Evolutionary conservation across 2,329 filamentous ascomycete genomes (phyloP).

Genomic region (Sclerotinia spermophila): DNA sequence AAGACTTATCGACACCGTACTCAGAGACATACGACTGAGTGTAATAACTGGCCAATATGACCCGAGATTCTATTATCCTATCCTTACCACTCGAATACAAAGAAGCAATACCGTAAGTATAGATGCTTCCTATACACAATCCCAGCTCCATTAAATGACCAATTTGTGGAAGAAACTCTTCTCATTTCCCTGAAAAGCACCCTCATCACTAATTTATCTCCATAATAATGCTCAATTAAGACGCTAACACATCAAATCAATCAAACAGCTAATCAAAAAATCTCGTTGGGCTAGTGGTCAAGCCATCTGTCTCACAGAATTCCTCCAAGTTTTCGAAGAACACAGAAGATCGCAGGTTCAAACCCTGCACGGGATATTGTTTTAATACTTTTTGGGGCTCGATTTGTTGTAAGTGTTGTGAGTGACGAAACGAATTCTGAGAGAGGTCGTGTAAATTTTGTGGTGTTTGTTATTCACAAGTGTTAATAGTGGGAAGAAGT

Average conservation of each 20-base stretch:
- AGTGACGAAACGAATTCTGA: accelerated
- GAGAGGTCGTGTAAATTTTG: background rate
- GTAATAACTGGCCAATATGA: background rate
- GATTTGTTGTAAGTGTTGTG: background rate
- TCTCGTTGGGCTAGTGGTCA: slow-evolving; percentile 17
- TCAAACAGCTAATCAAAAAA: background rate
- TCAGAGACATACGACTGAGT: background rate
- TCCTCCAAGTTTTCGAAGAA: background rate
- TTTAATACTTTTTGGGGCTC: background rate
- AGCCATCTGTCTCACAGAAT: slow-evolving; percentile 12
- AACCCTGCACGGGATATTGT: slow-evolving; percentile 10
- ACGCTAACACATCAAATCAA: background rate
- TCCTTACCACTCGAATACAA: accelerated
- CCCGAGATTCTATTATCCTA: accelerated
- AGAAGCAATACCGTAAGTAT: too few relatives aligned
- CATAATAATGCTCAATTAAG: accelerated
- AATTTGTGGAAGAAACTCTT: background rate
- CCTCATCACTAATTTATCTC: accelerated
- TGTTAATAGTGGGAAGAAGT: background rate
- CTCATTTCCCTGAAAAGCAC: background rate
- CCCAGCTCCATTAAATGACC: background rate
- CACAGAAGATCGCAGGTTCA: slow-evolving; percentile 17
- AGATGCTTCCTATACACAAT: background rate
- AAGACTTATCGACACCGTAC: background rate
- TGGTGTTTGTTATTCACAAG: background rate